Evolutionary conservation across 192 early-diverging fungal species (phyloP), one percentile per base, ranked within the genome.

Genomic region (Backusella mclennaniae): DNA sequence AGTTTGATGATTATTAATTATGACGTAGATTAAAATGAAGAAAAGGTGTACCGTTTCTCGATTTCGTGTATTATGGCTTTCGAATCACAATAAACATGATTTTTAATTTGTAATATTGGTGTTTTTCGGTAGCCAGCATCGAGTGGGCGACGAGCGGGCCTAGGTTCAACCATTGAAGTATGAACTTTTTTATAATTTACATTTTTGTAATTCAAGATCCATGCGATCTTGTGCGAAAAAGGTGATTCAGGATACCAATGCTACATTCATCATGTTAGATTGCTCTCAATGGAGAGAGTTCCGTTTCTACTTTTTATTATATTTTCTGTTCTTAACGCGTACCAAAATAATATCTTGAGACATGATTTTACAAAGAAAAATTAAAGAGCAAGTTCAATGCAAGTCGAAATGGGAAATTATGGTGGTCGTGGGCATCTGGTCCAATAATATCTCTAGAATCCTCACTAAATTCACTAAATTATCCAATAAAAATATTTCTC

Each of bases 51-150:
- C 76, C 26, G 39, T 67, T 69, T 39, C 15, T 80, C 79, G 19
- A 80, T 14, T 35, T 69, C 71, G 11, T n/a, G 39, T 14, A 80
- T 6, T 52, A 80, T 80, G 19, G n/a, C 26, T 44, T 80, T 76
- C 0, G 79, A 69, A 31, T 80, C 75, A 39, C 79, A 80, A 39
- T 73, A 80, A 9, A 73, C 71, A 35, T 80, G 66, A 35, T 76
- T 73, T 17, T 66, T 66, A 33, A 80, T 76, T 46, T 80, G 79
- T 11, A 80, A 53, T 46, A 80, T 76, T 21, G 79, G 79, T 46
- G 79, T 80, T 33, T 80, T 80, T 19, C 79, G 71, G n/a, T 80
- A 80, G 12, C 75, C 75, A 14, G 71, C 79, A 53, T 80, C 79
- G 7, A 80, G 52, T 26, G 79, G 71, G 12, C 70, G 21, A 63